These are phyloP conservation scores for Paracorniculantispora psalliotae DNA, from an alignment of 2,329 filamentous ascomycete species.

Conservation along the genomic window DNA sequence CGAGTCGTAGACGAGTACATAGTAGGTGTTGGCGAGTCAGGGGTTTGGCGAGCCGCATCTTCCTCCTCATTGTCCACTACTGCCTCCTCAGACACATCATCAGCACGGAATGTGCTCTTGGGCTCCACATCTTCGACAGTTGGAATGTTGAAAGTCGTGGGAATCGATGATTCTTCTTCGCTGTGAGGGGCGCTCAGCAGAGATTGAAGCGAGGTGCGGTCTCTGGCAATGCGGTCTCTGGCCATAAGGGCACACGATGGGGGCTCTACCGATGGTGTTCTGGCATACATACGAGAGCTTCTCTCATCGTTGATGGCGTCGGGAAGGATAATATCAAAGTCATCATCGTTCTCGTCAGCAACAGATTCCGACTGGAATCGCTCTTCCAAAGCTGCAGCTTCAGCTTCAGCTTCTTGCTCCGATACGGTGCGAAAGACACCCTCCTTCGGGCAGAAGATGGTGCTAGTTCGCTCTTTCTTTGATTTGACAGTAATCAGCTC, in stretches of 20 bases:
- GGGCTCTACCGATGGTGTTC: conserved; percentile 59
- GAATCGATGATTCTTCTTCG: conserved; percentile 29
- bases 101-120: background rate
- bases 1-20: conserved; percentile 34
- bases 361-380: conserved; percentile 23
- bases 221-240: conserved; percentile 48
- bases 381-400: conserved; percentile 40
- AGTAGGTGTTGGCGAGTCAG: conserved; percentile 37
- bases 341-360: conserved; percentile 22
- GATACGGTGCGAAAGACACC: conserved; percentile 60
- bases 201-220: conserved; percentile 55
- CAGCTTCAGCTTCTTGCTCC: conserved; percentile 48
- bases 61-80: conserved; percentile 12
- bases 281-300: conserved; percentile 42
- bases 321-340: conserved; percentile 15
- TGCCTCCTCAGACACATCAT: conserved; percentile 5
- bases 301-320: conserved; percentile 27
- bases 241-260: conserved; percentile 53
- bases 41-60: background rate
- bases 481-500: conserved; percentile 22
- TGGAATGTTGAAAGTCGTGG: conserved; percentile 39
- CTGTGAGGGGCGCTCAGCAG: conserved; percentile 53
- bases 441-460: conserved; percentile 56
- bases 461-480: conserved; percentile 41
- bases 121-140: conserved; percentile 23